Conservation (phyloP, 768 basidiomycete species). For the Lentinula guzmanii region DNA sequence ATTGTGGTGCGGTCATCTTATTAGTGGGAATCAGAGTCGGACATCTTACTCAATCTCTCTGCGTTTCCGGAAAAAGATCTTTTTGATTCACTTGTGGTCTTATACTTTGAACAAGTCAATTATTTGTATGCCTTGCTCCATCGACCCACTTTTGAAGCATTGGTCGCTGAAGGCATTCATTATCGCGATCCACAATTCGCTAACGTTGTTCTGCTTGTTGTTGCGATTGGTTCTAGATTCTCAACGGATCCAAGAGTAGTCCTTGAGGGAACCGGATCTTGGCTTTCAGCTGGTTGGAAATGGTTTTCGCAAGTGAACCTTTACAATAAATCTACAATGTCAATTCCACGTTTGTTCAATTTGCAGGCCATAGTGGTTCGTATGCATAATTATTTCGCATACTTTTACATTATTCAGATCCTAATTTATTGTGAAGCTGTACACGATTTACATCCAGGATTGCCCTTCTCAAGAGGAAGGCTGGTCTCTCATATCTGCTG, state of each 20-base stretch:
- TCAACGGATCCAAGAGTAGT: conserved; percentile 37
- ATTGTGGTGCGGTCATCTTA: not conserved
- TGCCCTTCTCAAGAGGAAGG: conserved; percentile 18
- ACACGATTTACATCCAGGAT: conserved; percentile 26
- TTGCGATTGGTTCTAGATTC: conserved; percentile 41
- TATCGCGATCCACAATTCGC: conserved; percentile 33
- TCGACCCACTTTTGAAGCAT: conserved; percentile 38
- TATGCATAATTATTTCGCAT: not conserved
- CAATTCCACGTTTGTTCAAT: conserved; percentile 28
- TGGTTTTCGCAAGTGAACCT: conserved; percentile 38
- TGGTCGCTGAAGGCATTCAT: conserved; percentile 23
- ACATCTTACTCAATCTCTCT: not conserved
- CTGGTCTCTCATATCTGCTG: conserved; percentile 32
- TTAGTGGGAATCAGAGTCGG: conserved; percentile 1
- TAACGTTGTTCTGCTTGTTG: conserved; percentile 35
- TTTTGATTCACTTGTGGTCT: conserved; percentile 34
- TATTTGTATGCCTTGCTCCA: conserved; percentile 43
- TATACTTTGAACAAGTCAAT: conserved; percentile 45
- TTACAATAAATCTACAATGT: conserved; percentile 24
- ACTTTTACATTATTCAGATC: conserved; percentile 14
- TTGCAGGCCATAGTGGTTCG: conserved; percentile 29
- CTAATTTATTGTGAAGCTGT: conserved; percentile 24
- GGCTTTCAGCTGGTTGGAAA: conserved; percentile 32
- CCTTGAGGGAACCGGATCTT: conserved; percentile 23
- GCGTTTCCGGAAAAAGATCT: conserved; percentile 49